Percentiles rank a stretch among this genome's conserved stretches.
Conservation (phyloP, 306 rosid genomes). For the Casuarina equisetifolia region DNA sequence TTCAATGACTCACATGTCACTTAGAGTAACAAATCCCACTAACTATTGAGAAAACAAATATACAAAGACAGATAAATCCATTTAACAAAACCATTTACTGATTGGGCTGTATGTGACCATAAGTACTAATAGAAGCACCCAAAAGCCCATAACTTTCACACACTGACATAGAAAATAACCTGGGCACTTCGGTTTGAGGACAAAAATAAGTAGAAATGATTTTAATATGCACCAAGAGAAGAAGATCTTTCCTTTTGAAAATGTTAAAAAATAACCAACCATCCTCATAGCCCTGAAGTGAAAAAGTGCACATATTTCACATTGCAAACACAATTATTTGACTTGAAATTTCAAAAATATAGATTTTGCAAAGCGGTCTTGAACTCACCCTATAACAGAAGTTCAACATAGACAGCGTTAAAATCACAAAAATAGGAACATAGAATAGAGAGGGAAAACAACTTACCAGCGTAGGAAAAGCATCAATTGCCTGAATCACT, state of each 20-base stretch:
- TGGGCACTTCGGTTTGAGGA: neutral
- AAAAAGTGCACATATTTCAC: neutral
- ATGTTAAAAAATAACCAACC: neutral
- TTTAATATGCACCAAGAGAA: neutral
- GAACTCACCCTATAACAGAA: neutral
- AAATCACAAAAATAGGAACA: neutral
- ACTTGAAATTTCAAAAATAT: neutral
- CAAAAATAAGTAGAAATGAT: neutral
- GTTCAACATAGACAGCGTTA: neutral
- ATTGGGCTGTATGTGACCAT: too few species aligned
- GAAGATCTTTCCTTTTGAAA: neutral
- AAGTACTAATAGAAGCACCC: neutral
- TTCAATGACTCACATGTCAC: neutral
- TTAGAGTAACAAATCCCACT: neutral
- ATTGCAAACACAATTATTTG: neutral
- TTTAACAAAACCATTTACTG: neutral
- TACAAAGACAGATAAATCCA: neutral
- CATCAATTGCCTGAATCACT: slow-evolving; percentile 96
- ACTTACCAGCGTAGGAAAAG: slow-evolving; percentile 86
- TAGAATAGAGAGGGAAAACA: slow-evolving; percentile 4
- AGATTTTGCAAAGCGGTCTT: neutral
- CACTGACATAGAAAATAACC: neutral
- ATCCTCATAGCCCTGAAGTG: neutral
- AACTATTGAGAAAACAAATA: neutral
- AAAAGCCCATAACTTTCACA: neutral